Percentiles rank a stretch among this genome's conserved stretches.
phyloP scores from a whole-genome alignment of 495 filamentous ascomycete species.

The Pseudotulostoma volvatum region DNA sequence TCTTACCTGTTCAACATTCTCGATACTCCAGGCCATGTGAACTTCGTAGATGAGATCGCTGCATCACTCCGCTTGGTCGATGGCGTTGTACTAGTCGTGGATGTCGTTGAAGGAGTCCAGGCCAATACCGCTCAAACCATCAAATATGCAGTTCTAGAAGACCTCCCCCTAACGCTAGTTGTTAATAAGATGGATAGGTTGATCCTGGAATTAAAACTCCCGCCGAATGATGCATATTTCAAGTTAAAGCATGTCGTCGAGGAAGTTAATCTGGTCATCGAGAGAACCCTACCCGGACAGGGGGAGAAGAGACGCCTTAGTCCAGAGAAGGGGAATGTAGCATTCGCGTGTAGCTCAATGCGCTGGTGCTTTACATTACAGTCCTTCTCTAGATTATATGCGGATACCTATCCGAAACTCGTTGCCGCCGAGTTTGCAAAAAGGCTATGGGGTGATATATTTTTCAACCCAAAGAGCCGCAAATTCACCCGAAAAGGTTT shows the following conservation, averaged over 20 bases:
- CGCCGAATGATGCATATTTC: conserved; percentile 92
- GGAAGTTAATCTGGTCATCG: conserved; percentile 91
- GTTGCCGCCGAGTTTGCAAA: conserved; percentile 63
- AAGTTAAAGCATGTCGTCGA: conserved; percentile 97
- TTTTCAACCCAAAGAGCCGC: conserved; percentile 78
- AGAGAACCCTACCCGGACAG: conserved; percentile 67
- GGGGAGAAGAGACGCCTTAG: conserved; percentile 70
- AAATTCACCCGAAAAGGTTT: conserved; percentile 78
- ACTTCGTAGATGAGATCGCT: conserved; percentile 94
- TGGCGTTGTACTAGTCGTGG: conserved; percentile 83
- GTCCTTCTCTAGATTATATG: conserved; percentile 93
- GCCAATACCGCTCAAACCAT: conserved; percentile 93
- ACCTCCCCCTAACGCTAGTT: conserved; percentile 73
- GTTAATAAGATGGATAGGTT: conserved; percentile 96
- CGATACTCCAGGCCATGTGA: conserved; percentile 94
- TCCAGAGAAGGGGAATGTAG: conserved; percentile 92
- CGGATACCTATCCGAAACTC: conserved; percentile 67
- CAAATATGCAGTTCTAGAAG: conserved; percentile 83
- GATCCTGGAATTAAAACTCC: conserved; percentile 86
- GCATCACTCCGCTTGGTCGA: conserved; percentile 75
- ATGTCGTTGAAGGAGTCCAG: conserved; percentile 97
- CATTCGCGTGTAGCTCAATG: conserved; percentile 86
- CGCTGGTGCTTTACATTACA: conserved; percentile 90
- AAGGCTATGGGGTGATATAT: conserved; percentile 91
- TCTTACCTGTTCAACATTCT: conserved; percentile 92